phyloP scores from a whole-genome alignment of 352 stramenopile genomes.

The Globisporangium parvum region DNA sequence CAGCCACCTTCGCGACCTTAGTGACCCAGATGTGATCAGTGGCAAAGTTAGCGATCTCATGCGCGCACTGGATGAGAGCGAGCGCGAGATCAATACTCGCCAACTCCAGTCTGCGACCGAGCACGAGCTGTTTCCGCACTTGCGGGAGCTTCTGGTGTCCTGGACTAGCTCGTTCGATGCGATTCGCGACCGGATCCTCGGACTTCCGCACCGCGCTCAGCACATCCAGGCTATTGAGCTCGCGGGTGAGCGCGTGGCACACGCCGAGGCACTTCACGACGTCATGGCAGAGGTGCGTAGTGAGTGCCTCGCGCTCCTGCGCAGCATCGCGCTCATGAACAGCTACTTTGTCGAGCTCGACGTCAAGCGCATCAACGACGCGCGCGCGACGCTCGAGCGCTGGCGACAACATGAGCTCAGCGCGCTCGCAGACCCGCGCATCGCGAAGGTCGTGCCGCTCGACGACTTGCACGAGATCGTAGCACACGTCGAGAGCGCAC shows the following conservation, averaged over 20 bases:
- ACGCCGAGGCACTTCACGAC: conserved; percentile 35
- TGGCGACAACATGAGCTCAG: conserved; percentile 35
- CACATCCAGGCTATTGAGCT: conserved; percentile 27
- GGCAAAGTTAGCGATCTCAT: conserved; percentile 35
- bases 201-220: conserved; percentile 23
- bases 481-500: conserved; percentile 18
- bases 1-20: conserved; percentile 23
- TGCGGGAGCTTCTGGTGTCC: conserved; percentile 20
- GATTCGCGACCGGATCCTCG: conserved; percentile 30
- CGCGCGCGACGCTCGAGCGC: conserved; percentile 18
- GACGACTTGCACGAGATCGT: conserved; percentile 35
- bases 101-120: conserved; percentile 19
- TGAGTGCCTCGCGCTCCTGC: conserved; percentile 38
- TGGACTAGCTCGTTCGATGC: conserved; percentile 23
- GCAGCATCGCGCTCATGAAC: conserved; percentile 47
- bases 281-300: conserved; percentile 26
- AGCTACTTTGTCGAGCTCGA: conserved; percentile 56
- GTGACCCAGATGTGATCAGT: conserved; percentile 21
- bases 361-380: conserved; percentile 37
- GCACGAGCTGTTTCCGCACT: conserved; percentile 27
- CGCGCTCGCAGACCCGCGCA: conserved; percentile 27
- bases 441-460: conserved; percentile 30
- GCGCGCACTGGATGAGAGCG: conserved; percentile 35
- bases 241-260: conserved; percentile 19
- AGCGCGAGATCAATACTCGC: conserved; percentile 29